Evolutionary conservation across 495 filamentous ascomycete species (phyloP).

Genomic region (Ascobolus immersus): DNA sequence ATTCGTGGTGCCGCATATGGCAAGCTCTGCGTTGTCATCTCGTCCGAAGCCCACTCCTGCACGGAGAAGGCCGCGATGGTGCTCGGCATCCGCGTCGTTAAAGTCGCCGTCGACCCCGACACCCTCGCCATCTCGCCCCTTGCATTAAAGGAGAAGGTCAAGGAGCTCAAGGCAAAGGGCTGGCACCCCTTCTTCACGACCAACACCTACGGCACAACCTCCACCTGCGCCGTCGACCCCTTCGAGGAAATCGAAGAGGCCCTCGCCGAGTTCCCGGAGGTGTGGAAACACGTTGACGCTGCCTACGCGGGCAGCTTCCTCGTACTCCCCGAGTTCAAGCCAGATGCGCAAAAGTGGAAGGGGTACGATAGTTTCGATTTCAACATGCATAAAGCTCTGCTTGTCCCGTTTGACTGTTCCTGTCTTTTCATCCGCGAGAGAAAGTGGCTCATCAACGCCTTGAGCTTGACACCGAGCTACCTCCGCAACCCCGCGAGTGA

Average conservation of each 20-base stretch:
- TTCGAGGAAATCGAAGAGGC: slow-evolving; percentile 43
- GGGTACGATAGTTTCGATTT: slow-evolving; percentile 70
- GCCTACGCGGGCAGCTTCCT: slow-evolving; percentile 78
- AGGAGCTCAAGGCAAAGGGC: slow-evolving; percentile 32
- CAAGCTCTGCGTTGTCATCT: slow-evolving; percentile 56
- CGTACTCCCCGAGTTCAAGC: slow-evolving; percentile 53
- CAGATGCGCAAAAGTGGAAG: slow-evolving; percentile 34
- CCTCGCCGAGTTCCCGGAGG: slow-evolving; percentile 32
- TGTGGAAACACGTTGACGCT: slow-evolving; percentile 94
- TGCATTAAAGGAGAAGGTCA: slow-evolving; percentile 32
- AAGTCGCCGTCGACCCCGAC: slow-evolving; percentile 27
- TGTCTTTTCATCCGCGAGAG: slow-evolving; percentile 56
- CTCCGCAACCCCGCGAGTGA: slow-evolving; percentile 57
- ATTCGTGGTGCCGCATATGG: slow-evolving; percentile 37
- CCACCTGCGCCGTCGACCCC: slow-evolving; percentile 65
- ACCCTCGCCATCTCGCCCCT: slow-evolving; percentile 46
- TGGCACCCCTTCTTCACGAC: slow-evolving; percentile 71
- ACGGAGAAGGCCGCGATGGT: slow-evolving; percentile 75
- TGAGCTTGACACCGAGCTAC: slow-evolving; percentile 65
- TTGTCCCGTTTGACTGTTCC: slow-evolving; percentile 84
- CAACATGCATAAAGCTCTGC: slow-evolving; percentile 97
- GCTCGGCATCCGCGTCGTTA: slow-evolving; percentile 47
- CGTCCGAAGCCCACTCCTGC: slow-evolving; percentile 53
- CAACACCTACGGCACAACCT: slow-evolving; percentile 66
- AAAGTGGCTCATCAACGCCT: slow-evolving; percentile 44